These are phyloP conservation scores for Talaromyces sp. DNA, from an alignment of 2,329 filamentous ascomycete genomes.

Conservation along the genomic window DNA sequence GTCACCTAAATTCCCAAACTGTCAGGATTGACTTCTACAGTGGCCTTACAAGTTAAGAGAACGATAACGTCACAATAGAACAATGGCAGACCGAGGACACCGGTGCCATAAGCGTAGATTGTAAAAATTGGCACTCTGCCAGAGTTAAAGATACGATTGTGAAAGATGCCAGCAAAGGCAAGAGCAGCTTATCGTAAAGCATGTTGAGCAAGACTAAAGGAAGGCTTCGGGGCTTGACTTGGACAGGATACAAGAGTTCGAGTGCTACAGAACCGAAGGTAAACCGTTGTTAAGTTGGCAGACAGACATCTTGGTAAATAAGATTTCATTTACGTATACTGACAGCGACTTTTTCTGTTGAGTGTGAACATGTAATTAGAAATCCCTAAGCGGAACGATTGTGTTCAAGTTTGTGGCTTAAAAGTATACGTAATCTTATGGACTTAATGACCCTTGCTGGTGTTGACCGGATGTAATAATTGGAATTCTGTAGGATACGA, in stretches of 20 bases:
- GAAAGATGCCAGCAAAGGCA: not conserved
- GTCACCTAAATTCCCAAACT: not conserved
- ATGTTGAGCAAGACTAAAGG: not conserved
- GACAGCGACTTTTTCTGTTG: not conserved
- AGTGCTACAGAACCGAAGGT: not conserved
- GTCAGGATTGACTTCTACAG: not conserved
- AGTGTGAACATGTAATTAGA: not conserved
- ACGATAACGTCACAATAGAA: constrained; percentile 3
- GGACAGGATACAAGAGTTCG: not conserved
- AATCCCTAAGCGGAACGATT: not conserved
- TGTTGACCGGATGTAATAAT: not conserved
- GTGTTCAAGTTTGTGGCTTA: not conserved
- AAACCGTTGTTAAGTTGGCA: not conserved
- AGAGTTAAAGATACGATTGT: not conserved
- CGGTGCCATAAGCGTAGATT: constrained; percentile 12
- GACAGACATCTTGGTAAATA: not conserved
- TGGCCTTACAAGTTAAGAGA: not conserved
- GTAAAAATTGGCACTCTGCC: constrained; percentile 5
- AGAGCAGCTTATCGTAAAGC: not conserved
- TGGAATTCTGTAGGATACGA: not conserved
- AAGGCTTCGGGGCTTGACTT: not conserved
- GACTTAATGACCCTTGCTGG: not conserved
- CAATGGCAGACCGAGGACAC: not conserved
- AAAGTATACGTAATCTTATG: not conserved
- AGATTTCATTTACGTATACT: not conserved